phyloP scores from a whole-genome alignment of 805 yeast species.

The Clavispora asparagi region DNA sequence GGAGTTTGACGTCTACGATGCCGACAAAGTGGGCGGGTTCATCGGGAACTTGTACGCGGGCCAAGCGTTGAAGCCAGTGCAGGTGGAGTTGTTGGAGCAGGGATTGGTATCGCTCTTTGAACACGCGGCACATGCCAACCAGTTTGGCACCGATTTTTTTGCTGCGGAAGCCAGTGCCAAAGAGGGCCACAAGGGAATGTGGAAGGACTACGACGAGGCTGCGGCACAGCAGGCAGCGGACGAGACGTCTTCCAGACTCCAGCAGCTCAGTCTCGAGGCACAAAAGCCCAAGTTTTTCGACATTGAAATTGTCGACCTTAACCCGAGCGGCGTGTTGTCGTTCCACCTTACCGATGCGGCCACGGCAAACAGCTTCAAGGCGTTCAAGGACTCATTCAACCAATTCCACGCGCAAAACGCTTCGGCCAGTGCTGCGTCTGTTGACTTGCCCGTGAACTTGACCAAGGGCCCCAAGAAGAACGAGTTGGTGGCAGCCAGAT shows the following conservation, averaged over 20 bases:
- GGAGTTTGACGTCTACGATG: slow-evolving; percentile 59
- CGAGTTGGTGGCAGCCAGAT: slow-evolving; percentile 53
- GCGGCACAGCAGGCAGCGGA: slow-evolving; percentile 29
- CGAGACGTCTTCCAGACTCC: slow-evolving; percentile 15
- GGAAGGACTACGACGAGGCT: slow-evolving; percentile 54
- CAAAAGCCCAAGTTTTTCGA: slow-evolving; percentile 44
- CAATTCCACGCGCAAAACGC: slow-evolving; percentile 36
- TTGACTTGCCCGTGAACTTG: slow-evolving; percentile 36
- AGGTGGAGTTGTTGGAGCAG: slow-evolving; percentile 48
- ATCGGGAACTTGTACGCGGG: slow-evolving; percentile 63
- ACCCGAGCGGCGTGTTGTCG: slow-evolving; percentile 38
- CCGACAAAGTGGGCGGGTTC: slow-evolving; percentile 77
- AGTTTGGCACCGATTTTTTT: slow-evolving; percentile 47
- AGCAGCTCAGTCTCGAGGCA: slow-evolving; percentile 17
- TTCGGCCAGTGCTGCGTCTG: slow-evolving; percentile 31
- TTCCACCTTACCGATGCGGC: slow-evolving; percentile 40
- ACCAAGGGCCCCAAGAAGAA: slow-evolving; percentile 45
- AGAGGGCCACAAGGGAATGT: slow-evolving; percentile 51
- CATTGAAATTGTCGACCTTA: slow-evolving; percentile 49
- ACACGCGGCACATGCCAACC: slow-evolving; percentile 55
- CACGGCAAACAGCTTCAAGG: slow-evolving; percentile 30
- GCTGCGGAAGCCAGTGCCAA: slow-evolving; percentile 64
- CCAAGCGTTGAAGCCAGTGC: slow-evolving; percentile 47
- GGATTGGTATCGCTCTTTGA: slow-evolving; percentile 68
- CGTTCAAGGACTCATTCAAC: slow-evolving; percentile 45